Percentiles rank a stretch among this genome's conserved stretches.
Evolutionary conservation across 805 yeast genomes (phyloP).

Genomic region (Wickerhamomyces xylosicus): DNA sequence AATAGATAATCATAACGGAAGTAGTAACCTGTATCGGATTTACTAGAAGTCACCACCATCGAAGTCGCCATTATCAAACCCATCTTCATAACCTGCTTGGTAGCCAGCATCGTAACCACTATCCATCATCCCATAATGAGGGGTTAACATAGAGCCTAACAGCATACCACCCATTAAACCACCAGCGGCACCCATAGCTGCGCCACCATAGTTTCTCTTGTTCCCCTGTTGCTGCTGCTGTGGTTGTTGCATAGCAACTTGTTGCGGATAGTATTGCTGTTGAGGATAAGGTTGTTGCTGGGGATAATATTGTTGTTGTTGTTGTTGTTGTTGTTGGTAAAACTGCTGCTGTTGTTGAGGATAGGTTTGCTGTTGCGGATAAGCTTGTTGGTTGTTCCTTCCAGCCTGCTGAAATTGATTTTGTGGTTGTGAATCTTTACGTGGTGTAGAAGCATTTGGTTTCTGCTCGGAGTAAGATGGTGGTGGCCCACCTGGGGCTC

Average conservation of each 20-base stretch:
- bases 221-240: conserved; percentile 20
- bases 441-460: conserved; percentile 6
- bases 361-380: conserved; percentile 22
- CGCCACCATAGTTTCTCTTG: conserved; percentile 19
- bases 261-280: conserved; percentile 17
- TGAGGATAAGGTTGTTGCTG: conserved; percentile 16
- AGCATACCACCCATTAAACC: conserved; percentile 21
- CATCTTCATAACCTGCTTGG: conserved; percentile 30
- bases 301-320: conserved; percentile 18
- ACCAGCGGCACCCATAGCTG: conserved; percentile 21
- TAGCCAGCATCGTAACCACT: conserved; percentile 21
- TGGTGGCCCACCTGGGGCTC: conserved; percentile 30
- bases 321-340: conserved; percentile 17
- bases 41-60: conserved; percentile 11
- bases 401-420: background rate
- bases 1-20: too few species aligned
- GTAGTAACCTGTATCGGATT: too few species aligned
- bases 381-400: conserved; percentile 7
- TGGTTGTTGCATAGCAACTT: background rate
- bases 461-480: conserved; percentile 19
- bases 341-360: conserved; percentile 14
- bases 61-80: conserved; percentile 16
- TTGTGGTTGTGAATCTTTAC: background rate
- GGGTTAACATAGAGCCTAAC: conserved; percentile 19
- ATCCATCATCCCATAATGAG: conserved; percentile 14